Evolutionary conservation across 164 flowering plant genomes (phyloP).

Genomic region (Buxus sempervirens): DNA sequence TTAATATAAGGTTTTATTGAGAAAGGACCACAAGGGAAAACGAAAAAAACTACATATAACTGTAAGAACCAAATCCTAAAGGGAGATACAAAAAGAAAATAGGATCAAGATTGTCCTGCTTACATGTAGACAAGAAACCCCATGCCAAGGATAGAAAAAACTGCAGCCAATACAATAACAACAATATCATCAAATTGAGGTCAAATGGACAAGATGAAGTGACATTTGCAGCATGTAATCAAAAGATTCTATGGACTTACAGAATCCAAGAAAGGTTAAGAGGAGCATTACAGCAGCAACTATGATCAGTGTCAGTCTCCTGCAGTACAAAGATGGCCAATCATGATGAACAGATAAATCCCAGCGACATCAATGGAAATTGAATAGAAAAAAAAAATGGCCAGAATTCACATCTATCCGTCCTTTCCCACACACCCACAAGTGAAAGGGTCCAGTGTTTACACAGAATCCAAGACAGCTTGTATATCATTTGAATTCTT

Average conservation of each 20-base stretch:
- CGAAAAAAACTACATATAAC: not conserved
- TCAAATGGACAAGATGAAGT: not conserved
- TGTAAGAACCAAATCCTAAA: not conserved
- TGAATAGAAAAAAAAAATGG: not conserved
- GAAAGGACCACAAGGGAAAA: not conserved
- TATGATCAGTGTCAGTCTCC: slow-evolving; percentile 65
- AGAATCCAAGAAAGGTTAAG: slow-evolving; percentile 77
- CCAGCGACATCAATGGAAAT: not conserved
- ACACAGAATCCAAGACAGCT: slow-evolving; percentile 50
- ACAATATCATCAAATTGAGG: slow-evolving; percentile 2
- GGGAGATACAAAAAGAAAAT: not conserved
- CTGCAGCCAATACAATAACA: slow-evolving; percentile 52
- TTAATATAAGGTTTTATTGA: not conserved
- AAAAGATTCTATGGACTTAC: slow-evolving; percentile 39
- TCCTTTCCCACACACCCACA: too few species aligned
- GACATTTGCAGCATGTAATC: not conserved
- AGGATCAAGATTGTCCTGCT: slow-evolving; percentile 24
- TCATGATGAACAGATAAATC: slow-evolving; percentile 11
- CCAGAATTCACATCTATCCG: too few species aligned
- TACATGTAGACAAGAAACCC: slow-evolving; percentile 73
- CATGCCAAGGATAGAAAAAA: slow-evolving; percentile 71
- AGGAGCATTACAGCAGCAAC: slow-evolving; percentile 80
- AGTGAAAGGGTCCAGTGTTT: too few species aligned
- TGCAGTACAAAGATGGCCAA: slow-evolving; percentile 28
- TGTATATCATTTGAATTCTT: slow-evolving; percentile 54